Evolutionary conservation across 768 basidiomycete genomes (phyloP).

Genomic region (Pleurotus tuber-regium): DNA sequence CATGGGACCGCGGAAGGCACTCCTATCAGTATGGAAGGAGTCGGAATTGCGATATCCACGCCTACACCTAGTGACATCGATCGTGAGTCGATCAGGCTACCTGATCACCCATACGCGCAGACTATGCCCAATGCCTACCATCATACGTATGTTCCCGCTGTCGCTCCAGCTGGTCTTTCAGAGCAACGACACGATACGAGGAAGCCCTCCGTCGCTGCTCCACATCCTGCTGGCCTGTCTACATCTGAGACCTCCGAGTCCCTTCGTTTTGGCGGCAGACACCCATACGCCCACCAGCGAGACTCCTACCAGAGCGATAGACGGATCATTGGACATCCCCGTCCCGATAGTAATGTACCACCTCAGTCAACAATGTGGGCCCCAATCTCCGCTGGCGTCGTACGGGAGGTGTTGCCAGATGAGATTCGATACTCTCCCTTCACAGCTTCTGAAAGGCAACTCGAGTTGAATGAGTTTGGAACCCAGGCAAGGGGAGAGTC

Average conservation of each 20-base stretch:
- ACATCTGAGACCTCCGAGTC: constrained; percentile 21
- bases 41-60: constrained; percentile 35
- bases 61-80: constrained; percentile 27
- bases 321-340: constrained; percentile 28
- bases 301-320: constrained; percentile 33
- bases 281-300: constrained; percentile 43
- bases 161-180: constrained; percentile 9
- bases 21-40: constrained; percentile 21
- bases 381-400: constrained; percentile 40
- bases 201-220: neutral
- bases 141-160: constrained; percentile 7
- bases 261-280: constrained; percentile 38
- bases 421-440: constrained; percentile 51
- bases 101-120: constrained; percentile 50
- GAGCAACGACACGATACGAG: constrained; percentile 10
- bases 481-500: neutral
- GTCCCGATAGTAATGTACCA: constrained; percentile 37
- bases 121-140: constrained; percentile 32
- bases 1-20: constrained; percentile 1
- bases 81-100: constrained; percentile 31
- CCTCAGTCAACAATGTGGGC: constrained; percentile 51
- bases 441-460: constrained; percentile 22
- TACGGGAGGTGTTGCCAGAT: constrained; percentile 41
- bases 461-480: neutral
- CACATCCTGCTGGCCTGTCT: too few species aligned